These are phyloP conservation scores for Capsella bursapastoris DNA, from an alignment of 345 rosid genomes.

Conservation along the genomic window DNA sequence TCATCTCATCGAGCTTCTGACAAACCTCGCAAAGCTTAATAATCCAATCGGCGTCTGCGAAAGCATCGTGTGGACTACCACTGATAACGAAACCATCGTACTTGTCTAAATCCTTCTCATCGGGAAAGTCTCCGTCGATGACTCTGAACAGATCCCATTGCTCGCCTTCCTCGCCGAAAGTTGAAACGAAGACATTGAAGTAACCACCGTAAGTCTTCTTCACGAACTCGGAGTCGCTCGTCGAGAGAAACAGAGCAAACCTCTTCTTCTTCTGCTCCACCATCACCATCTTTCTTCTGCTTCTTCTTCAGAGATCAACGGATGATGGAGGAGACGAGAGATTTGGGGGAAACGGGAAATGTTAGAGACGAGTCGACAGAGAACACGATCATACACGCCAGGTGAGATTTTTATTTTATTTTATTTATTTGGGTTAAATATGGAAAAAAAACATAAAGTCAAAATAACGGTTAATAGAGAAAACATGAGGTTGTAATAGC, in stretches of 20 bases:
- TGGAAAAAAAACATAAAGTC: neutral
- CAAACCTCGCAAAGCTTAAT: slow-evolving; percentile 66
- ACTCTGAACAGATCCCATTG: slow-evolving; percentile 77
- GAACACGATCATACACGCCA: slow-evolving; percentile 36
- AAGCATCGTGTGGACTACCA: slow-evolving; percentile 86
- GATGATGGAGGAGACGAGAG: neutral
- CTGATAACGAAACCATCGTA: slow-evolving; percentile 84
- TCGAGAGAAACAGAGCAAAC: slow-evolving; percentile 65
- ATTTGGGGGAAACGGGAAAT: slow-evolving; percentile 1
- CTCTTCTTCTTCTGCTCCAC: slow-evolving; percentile 47
- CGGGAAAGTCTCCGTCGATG: slow-evolving; percentile 83
- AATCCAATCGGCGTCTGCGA: slow-evolving; percentile 79
- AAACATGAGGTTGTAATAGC: neutral
- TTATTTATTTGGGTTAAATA: too few species aligned
- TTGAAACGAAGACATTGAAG: slow-evolving; percentile 66
- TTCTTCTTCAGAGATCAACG: neutral
- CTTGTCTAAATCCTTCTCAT: slow-evolving; percentile 51
- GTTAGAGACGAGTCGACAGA: neutral
- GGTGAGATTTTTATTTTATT: slow-evolving; percentile 5
- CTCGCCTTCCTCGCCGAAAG: slow-evolving; percentile 76
- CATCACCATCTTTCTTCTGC: slow-evolving; percentile 7
- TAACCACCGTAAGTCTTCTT: slow-evolving; percentile 78
- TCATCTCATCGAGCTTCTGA: slow-evolving; percentile 69
- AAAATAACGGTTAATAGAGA: neutral
- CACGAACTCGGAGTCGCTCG: slow-evolving; percentile 75